phyloP scores from a whole-genome alignment of 2,329 filamentous ascomycete species.

The Magnaporthales sp. region DNA sequence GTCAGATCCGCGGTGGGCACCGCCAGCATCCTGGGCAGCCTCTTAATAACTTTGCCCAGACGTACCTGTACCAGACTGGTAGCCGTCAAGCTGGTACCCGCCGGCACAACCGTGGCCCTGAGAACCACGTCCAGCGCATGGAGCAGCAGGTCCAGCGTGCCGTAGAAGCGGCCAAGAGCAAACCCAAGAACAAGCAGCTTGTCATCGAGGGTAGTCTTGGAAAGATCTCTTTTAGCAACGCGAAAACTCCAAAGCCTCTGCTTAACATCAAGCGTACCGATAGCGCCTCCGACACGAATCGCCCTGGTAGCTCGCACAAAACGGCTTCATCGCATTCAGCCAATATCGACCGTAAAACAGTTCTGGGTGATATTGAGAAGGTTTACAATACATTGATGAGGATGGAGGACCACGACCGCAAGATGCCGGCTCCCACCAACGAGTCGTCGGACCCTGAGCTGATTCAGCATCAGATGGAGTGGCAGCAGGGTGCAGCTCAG shows the following conservation, averaged over 20 bases:
- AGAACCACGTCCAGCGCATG: constrained; percentile 98
- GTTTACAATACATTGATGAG: constrained; percentile 86
- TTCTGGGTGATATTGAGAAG: constrained; percentile 78
- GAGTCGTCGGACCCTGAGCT: constrained; percentile 57
- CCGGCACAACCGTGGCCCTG: constrained; percentile 66
- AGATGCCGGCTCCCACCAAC: constrained; percentile 57
- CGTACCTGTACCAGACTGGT: constrained; percentile 92
- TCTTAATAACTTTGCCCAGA: constrained; percentile 93
- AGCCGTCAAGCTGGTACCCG: constrained; percentile 67
- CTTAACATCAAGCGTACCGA: constrained; percentile 92
- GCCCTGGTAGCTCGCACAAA: constrained; percentile 40
- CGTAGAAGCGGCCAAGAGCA: constrained; percentile 93
- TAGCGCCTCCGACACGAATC: constrained; percentile 41
- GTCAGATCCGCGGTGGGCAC: constrained; percentile 82
- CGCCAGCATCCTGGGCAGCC: constrained; percentile 89
- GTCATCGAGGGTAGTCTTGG: constrained; percentile 94
- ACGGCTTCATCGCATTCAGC: constrained; percentile 10
- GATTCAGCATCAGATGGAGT: constrained; percentile 68
- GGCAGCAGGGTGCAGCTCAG: constrained; percentile 61
- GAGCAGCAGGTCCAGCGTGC: constrained; percentile 97
- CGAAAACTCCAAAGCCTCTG: constrained; percentile 90
- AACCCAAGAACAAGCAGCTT: constrained; percentile 94
- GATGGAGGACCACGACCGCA: constrained; percentile 86
- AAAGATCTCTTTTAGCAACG: constrained; percentile 98
- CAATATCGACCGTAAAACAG: constrained; percentile 65